Conservation (phyloP, 768 basidiomycete species). For the Clavaria fumosa region DNA sequence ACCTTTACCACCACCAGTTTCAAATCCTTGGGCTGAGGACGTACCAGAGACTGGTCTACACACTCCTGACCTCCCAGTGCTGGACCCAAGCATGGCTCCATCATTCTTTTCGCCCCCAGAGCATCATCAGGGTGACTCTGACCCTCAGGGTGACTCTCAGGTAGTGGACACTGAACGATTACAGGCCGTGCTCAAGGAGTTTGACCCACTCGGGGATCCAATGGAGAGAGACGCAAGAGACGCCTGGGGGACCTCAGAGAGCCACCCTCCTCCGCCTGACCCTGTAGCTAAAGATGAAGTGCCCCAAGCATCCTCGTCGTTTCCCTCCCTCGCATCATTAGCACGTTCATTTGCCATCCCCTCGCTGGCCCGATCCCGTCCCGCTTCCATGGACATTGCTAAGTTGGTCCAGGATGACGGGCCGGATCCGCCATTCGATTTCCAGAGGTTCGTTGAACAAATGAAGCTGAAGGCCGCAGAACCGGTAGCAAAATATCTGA, state of each 20-base stretch:
- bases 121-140: slow-evolving; percentile 13
- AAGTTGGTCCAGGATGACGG: slow-evolving; percentile 30
- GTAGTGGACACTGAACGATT: slow-evolving; percentile 13
- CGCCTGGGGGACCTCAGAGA: slow-evolving; percentile 49
- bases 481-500: slow-evolving; percentile 85
- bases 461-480: slow-evolving; percentile 82
- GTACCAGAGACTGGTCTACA: too few species aligned
- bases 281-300: slow-evolving; percentile 23
- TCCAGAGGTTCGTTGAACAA: slow-evolving; percentile 89
- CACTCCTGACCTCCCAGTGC: slow-evolving; percentile 29
- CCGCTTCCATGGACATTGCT: slow-evolving; percentile 46
- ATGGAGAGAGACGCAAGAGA: slow-evolving; percentile 45
- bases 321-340: slow-evolving; percentile 50
- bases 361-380: slow-evolving; percentile 32
- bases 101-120: slow-evolving; percentile 22
- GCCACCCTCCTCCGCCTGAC: slow-evolving; percentile 37
- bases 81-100: slow-evolving; percentile 26
- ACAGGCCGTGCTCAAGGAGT: slow-evolving; percentile 38
- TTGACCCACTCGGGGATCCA: slow-evolving; percentile 47
- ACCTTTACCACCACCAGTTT: too few species aligned
- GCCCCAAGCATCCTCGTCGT: slow-evolving; percentile 27
- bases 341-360: slow-evolving; percentile 51
- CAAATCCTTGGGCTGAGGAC: too few species aligned
- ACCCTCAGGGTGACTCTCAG: slow-evolving; percentile 6
- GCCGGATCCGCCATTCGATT: slow-evolving; percentile 55